Evolutionary conservation across 75 land plant genomes (phyloP), one percentile per base, ranked within the genome.

Genomic region (Pinus albicaulis): DNA sequence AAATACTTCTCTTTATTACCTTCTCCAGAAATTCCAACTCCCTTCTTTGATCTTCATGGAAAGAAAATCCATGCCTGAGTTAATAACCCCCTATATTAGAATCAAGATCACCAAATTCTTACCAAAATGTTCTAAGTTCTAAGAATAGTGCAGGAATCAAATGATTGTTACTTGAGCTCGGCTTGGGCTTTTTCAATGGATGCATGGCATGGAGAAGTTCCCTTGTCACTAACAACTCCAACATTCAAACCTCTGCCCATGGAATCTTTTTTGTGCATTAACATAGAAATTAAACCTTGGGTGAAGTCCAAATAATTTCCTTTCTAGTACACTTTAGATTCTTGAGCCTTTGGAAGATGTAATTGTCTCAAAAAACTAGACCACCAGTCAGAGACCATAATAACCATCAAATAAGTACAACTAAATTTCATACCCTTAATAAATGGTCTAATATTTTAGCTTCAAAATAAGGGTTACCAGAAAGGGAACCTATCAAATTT

Each of bases 11-110:
- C 48, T 44, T 5, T 31, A 76, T 59, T 90, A 97, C 99, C 85
- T 91, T 97, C 86, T 97, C 95, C 76, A 97, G 88, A 82, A 92
- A 94, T 41, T 94, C 99, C 24, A 97, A 82, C 80, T 97, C 99
- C 79, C 95, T 92, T 75, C 88, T 87, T 1, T 62, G 86, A 76
- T 90, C 98, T 68, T 97, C 96, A 24, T 98, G 92, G 55, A 87
- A 88, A 88, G 87, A 92, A 81, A 84, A 83, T 73, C 92, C 98
- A 59, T 82, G 92, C 88, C 99, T 97, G 95, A 44, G 79, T 53
- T 17, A 72, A 60, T 22, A 74, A 81, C 23, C 36, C 8, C 56
- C 48, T 8, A 5, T 7, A 44, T 44, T 34, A 81, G 13, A 34
- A 58, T 28, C 63, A 56, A 36, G 20, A 74, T 17, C 24, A 13